These are phyloP conservation scores for Plasmodium reichenowi DNA, from an alignment of 169 alveolate species.

Conservation along the genomic window DNA sequence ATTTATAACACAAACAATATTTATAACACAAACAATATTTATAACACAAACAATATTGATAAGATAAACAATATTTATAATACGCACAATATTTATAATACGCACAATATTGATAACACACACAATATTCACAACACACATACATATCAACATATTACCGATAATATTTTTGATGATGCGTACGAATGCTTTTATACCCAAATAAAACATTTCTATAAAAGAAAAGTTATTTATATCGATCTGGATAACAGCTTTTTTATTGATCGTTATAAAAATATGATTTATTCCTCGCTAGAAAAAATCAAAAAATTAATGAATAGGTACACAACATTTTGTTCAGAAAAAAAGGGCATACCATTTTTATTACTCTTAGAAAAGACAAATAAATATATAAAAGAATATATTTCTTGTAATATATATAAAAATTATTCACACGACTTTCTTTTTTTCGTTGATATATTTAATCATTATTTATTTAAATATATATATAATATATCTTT, in stretches of 20 bases:
- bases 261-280: conserved; percentile 74
- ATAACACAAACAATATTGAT: not conserved
- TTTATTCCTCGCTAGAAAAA: conserved; percentile 37
- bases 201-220: conserved; percentile 24
- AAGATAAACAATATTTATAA: not conserved
- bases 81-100: not conserved
- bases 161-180: too few relatives aligned
- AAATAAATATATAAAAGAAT: not conserved
- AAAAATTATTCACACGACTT: conserved; percentile 1
- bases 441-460: conserved; percentile 18
- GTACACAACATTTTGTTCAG: conserved; percentile 20
- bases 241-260: conserved; percentile 69
- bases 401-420: not conserved
- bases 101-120: too few relatives aligned
- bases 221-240: conserved; percentile 51
- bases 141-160: too few relatives aligned
- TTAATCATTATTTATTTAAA: conserved; percentile 42
- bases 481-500: conserved; percentile 44
- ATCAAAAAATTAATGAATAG: conserved; percentile 53
- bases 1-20: too few relatives aligned
- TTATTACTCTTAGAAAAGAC: conserved; percentile 28
- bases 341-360: conserved; percentile 29
- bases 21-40: too few relatives aligned
- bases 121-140: too few relatives aligned
- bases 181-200: too few relatives aligned